Base-by-base conservation (phyloP, 2,329 filamentous ascomycete genomes). In the Hypoxylon sp. region DNA sequence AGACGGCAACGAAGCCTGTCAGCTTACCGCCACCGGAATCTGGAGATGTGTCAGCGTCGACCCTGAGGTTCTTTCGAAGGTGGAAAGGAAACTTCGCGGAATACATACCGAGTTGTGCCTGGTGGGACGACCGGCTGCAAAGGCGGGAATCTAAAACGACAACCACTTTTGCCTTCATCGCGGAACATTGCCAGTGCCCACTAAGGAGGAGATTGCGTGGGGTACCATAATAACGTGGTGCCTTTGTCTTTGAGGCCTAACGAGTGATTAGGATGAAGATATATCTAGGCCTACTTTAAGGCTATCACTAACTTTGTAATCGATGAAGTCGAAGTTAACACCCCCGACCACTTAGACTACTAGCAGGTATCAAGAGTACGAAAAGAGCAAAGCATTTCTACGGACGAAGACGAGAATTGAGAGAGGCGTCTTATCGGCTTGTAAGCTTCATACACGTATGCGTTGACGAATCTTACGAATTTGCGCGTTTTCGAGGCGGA, bases 1-100 rank as follows among this genome's bases (percentile, higher is more conserved):
- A 43, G 30, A 43, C 14, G 52, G 52, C 52, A 56, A 56, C 21
- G n/a, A 30, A 34, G 23, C 21, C 52, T 46, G 52, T 56, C 52
- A 56, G 52, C 52, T 56, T 56, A 56, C 52, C 45, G 52, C 52
- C 45, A 34, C 45, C 25, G n/a, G 52, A 46, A 34, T 30, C 38
- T 56, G 28, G 36, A 41, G n/a, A 43, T 46, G 52, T 56, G 52
- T 56, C 30, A 56, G 52, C 52, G 52, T 56, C 30, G 17, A 56
- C 23, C n/a, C 25, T 43, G 14, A 30, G 13, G 41, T 32, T 41
- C 30, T 43, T 21, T 56, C 52, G n/a, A 21, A 23, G 25, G 43
- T 56, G 14, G 38, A 56, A 43, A 46, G 25, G 52, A 34, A 43
- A 34, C 13, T 25, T 46, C 21, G 38, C 38, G 38, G 52, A 19